Percentiles rank a stretch among this genome's conserved stretches.
Conservation (phyloP, 2,329 filamentous ascomycete genomes). For the Akanthomyces dipterigenus region DNA sequence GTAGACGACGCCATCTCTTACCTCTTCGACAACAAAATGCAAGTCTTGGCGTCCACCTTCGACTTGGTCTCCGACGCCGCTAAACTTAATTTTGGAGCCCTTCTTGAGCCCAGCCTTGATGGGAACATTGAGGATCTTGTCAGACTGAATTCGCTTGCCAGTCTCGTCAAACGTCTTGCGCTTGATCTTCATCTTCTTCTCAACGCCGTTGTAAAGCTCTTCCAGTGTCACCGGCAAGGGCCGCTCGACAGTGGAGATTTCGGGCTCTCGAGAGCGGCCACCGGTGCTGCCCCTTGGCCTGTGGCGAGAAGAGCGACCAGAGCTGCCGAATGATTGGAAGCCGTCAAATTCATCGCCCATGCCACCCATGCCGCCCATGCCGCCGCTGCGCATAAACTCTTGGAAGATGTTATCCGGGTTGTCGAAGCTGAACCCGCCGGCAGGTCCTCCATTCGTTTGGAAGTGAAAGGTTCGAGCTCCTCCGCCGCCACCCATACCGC, state of each 20-base stretch:
- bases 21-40: slow-evolving; percentile 91
- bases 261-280: slow-evolving; percentile 42
- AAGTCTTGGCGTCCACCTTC: slow-evolving; percentile 94
- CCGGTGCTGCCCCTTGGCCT: not conserved
- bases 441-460: slow-evolving; percentile 45
- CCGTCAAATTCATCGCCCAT: slow-evolving; percentile 44
- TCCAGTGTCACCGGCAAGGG: slow-evolving; percentile 75
- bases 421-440: slow-evolving; percentile 71
- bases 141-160: slow-evolving; percentile 78
- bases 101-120: slow-evolving; percentile 96
- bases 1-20: slow-evolving; percentile 37
- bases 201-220: slow-evolving; percentile 78
- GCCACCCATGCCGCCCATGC: slow-evolving; percentile 35
- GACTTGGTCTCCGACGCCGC: slow-evolving; percentile 94
- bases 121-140: slow-evolving; percentile 86
- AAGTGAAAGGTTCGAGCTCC: slow-evolving; percentile 57
- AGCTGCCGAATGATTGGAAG: slow-evolving; percentile 44
- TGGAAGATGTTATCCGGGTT: slow-evolving; percentile 79
- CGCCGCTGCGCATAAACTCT: slow-evolving; percentile 63
- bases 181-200: slow-evolving; percentile 98
- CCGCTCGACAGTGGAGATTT: slow-evolving; percentile 86
- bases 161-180: slow-evolving; percentile 85
- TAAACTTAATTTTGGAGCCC: slow-evolving; percentile 97
- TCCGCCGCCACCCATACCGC: slow-evolving; percentile 34
- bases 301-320: slow-evolving; percentile 29